These are phyloP conservation scores for Penicillium coffeae DNA, from an alignment of 495 filamentous ascomycete genomes.

Conservation along the genomic window DNA sequence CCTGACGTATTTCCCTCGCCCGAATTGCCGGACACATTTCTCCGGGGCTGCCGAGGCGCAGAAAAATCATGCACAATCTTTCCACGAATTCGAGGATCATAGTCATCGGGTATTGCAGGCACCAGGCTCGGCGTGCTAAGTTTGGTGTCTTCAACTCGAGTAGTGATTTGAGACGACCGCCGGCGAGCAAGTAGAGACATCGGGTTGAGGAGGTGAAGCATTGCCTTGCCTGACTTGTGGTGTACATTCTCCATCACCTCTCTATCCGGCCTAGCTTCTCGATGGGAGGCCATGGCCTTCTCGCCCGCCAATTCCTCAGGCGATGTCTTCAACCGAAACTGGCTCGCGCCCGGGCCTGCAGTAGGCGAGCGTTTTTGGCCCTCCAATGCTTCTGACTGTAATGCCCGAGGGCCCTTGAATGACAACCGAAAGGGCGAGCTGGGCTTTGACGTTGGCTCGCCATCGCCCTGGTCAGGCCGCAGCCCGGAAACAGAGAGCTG, in stretches of 20 bases:
- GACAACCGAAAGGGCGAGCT: conserved; percentile 38
- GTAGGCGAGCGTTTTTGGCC: conserved; percentile 30
- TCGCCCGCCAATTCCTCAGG: conserved; percentile 29
- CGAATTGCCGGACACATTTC: conserved; percentile 44
- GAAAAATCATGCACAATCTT: conserved; percentile 89
- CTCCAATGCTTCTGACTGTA: conserved; percentile 19
- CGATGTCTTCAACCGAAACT: conserved; percentile 35
- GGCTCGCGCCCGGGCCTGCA: conserved; percentile 21
- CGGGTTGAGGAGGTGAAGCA: conserved; percentile 65
- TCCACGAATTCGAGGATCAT: conserved; percentile 81
- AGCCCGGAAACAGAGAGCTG: conserved; percentile 21
- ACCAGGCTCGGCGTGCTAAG: conserved; percentile 46
- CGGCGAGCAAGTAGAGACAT: conserved; percentile 59
- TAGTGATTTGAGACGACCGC: conserved; percentile 49
- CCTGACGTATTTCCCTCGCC: conserved; percentile 7
- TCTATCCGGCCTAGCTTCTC: conserved; percentile 31
- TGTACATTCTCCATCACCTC: conserved; percentile 29
- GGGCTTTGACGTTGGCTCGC: conserved; percentile 28
- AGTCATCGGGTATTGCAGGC: conserved; percentile 64
- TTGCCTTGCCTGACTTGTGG: conserved; percentile 52
- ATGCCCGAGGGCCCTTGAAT: conserved; percentile 26
- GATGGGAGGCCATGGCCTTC: conserved; percentile 22
- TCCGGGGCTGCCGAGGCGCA: conserved; percentile 61
- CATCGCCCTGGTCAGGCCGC: conserved; percentile 27
- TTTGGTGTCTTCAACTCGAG: conserved; percentile 46